A percentile compares a stretch with the other conserved stretches of the same genome.
These are phyloP conservation scores for Xanthoconium purpureum DNA, from an alignment of 768 basidiomycete genomes.

Conservation along the genomic window DNA sequence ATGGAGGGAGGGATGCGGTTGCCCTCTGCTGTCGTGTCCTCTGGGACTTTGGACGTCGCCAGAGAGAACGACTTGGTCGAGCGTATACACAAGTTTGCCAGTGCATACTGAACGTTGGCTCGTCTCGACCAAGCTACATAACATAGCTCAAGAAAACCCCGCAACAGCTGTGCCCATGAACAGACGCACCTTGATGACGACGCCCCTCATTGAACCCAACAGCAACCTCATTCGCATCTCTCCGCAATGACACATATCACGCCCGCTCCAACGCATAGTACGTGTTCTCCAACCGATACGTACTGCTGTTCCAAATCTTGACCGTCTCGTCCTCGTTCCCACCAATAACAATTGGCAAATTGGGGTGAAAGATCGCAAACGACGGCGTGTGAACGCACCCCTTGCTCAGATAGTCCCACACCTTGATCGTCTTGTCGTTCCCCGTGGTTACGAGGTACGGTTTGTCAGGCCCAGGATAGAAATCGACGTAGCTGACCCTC, in stretches of 20 bases:
- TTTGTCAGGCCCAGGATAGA: constrained; percentile 96
- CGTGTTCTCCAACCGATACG: constrained; percentile 95
- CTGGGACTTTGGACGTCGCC: constrained; percentile 69
- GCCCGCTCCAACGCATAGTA: constrained; percentile 94
- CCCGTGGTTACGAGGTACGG: constrained; percentile 96
- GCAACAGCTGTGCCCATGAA: neutral
- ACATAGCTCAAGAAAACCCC: neutral
- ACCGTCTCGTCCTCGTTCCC: constrained; percentile 98
- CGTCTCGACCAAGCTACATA: constrained; percentile 83
- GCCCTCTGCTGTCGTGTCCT: constrained; percentile 67
- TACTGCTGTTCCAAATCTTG: constrained; percentile 97
- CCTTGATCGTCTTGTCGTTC: constrained; percentile 96
- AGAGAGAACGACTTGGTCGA: constrained; percentile 87
- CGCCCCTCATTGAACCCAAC: constrained; percentile 95
- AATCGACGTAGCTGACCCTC: constrained; percentile 98
- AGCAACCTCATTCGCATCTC: constrained; percentile 86
- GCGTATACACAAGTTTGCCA: constrained; percentile 93
- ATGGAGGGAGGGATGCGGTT: constrained; percentile 70
- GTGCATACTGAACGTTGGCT: constrained; percentile 92
- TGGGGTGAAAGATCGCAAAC: constrained; percentile 95
- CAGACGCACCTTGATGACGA: constrained; percentile 75
- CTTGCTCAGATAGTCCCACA: constrained; percentile 99
- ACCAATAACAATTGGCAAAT: constrained; percentile 86
- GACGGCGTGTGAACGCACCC: constrained; percentile 97
- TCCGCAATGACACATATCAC: constrained; percentile 87